These are phyloP conservation scores for Gloeophyllum trabeum DNA, from an alignment of 768 basidiomycete species.

Conservation along the genomic window DNA sequence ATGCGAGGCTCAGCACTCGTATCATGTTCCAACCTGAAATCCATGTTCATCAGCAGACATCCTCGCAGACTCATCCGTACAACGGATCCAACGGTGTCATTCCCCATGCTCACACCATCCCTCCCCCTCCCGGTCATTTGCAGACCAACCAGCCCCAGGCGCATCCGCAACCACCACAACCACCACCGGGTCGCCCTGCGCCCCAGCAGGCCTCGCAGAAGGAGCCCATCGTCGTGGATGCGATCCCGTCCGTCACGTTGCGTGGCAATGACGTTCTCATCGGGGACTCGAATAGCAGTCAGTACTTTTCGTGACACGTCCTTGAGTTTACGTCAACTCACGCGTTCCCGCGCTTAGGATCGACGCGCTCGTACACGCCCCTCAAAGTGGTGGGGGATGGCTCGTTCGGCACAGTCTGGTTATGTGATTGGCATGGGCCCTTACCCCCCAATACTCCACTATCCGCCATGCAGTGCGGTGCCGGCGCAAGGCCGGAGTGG, in stretches of 20 bases:
- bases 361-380: conserved; percentile 82
- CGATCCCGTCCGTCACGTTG: conserved; percentile 69
- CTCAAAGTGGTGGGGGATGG: conserved; percentile 97
- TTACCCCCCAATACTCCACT: conserved; percentile 84
- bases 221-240: conserved; percentile 57
- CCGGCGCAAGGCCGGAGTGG: conserved; percentile 89
- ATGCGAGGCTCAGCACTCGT: conserved; percentile 38
- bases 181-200: conserved; percentile 9
- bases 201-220: conserved; percentile 22
- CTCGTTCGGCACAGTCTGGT: conserved; percentile 96
- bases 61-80: conserved; percentile 33
- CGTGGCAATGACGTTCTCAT: conserved; percentile 59
- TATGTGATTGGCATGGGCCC: conserved; percentile 98
- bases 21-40: conserved; percentile 43
- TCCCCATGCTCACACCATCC: conserved; percentile 4
- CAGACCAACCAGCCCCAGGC: conserved; percentile 6
- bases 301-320: too few species aligned
- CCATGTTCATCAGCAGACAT: conserved; percentile 19
- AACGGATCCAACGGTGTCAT: conserved; percentile 19
- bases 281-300: conserved; percentile 62
- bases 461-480: conserved; percentile 94
- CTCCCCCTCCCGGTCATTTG: too few species aligned
- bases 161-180: conserved; percentile 12
- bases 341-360: conserved; percentile 33
- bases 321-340: conserved; percentile 3